Evolutionary conservation across 2,329 filamentous ascomycete genomes (phyloP).

Genomic region (Massarina eburnea): DNA sequence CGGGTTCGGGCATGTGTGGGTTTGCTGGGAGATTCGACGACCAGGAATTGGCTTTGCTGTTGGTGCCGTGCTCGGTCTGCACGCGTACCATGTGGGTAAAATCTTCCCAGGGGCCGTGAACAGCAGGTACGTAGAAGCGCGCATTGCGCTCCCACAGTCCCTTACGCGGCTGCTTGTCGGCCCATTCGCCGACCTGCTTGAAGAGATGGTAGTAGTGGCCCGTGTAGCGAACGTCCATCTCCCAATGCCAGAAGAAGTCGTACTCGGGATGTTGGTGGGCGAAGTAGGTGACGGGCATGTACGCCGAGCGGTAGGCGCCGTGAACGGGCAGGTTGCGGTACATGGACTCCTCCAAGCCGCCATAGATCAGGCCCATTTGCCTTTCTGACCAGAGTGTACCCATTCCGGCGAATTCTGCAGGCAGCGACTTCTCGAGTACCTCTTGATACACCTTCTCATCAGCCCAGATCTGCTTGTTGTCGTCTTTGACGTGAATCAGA

Average conservation of each 20-base stretch:
- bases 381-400: conserved; percentile 56
- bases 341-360: conserved; percentile 51
- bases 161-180: conserved; percentile 66
- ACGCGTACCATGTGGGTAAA: conserved; percentile 67
- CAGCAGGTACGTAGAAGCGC: conserved; percentile 73
- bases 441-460: conserved; percentile 72
- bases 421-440: conserved; percentile 56
- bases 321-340: conserved; percentile 67
- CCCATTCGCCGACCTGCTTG: conserved; percentile 66
- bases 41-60: conserved; percentile 49
- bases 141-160: conserved; percentile 77
- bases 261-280: conserved; percentile 86
- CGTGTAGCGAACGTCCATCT: conserved; percentile 89
- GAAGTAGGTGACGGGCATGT: conserved; percentile 95
- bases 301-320: conserved; percentile 71
- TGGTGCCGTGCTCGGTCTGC: conserved; percentile 59
- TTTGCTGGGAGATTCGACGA: conserved; percentile 43
- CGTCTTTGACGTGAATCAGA: conserved; percentile 80
- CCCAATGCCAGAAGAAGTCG: conserved; percentile 92
- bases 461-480: conserved; percentile 77
- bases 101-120: conserved; percentile 72
- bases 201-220: conserved; percentile 86
- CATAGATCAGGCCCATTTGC: conserved; percentile 58
- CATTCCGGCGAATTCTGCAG: conserved; percentile 54
- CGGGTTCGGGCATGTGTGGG: conserved; percentile 46